A percentile compares a stretch with the other conserved stretches of the same genome.
Conservation (phyloP, 23 red algal species). For the Gracilaria domingensis region DNA sequence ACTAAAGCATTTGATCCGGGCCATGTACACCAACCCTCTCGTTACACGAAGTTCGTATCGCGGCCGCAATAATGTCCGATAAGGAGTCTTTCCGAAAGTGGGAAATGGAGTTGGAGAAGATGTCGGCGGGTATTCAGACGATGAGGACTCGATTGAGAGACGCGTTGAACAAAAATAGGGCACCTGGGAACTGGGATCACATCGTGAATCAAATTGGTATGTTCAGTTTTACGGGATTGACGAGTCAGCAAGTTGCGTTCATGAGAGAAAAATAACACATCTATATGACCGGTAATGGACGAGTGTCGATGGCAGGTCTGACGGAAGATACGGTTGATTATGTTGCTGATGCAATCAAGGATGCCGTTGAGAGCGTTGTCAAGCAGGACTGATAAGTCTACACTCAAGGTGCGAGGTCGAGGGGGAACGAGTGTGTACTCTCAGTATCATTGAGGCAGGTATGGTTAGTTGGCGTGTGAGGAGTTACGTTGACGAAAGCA, state of each 20-base stretch:
- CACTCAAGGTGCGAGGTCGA: no score
- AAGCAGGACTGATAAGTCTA: slow-evolving; percentile 22
- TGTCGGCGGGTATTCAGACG: slow-evolving; percentile 78
- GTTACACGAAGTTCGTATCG: slow-evolving; percentile 81
- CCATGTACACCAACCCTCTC: slow-evolving; percentile 94
- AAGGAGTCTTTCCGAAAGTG: slow-evolving; percentile 76
- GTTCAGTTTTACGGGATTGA: slow-evolving; percentile 95
- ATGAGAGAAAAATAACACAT: slow-evolving; percentile 91
- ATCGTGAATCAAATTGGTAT: slow-evolving; percentile 95
- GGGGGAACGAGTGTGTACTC: neutral
- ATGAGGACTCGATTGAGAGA: slow-evolving; percentile 83
- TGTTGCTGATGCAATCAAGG: slow-evolving; percentile 95
- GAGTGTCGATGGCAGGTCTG: slow-evolving; percentile 95
- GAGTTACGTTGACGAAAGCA: neutral
- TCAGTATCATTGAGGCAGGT: neutral
- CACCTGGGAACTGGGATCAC: slow-evolving; percentile 92
- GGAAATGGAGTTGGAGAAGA: slow-evolving; percentile 84
- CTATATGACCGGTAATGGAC: slow-evolving; percentile 95
- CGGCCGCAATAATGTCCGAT: slow-evolving; percentile 80
- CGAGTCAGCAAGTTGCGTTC: slow-evolving; percentile 76
- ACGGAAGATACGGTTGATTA: slow-evolving; percentile 76
- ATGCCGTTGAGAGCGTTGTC: slow-evolving; percentile 75
- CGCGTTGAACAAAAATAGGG: slow-evolving; percentile 62
- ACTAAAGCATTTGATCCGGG: slow-evolving; percentile 81
- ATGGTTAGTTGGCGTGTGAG: neutral